Conservation (phyloP, 139 green algal genomes). For the Micractinium conductrix region DNA sequence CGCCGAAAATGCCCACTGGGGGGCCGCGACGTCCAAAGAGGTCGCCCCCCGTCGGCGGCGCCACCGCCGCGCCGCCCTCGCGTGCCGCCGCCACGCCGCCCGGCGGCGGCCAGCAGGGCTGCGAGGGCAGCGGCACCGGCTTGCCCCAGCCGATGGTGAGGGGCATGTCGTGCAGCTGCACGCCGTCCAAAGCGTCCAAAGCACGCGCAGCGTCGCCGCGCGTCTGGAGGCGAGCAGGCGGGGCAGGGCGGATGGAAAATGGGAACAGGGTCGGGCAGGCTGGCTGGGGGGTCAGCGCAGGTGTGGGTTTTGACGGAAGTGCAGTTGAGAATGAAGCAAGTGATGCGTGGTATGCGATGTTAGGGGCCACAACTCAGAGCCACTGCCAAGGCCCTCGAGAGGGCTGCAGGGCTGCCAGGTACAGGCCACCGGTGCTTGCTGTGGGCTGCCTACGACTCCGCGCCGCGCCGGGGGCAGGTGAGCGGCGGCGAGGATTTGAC, state of each 20-base stretch:
- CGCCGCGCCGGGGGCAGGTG: too few species aligned
- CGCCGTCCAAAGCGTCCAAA: slow-evolving; percentile 82
- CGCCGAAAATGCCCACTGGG: slow-evolving; percentile 14
- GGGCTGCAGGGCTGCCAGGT: too few species aligned
- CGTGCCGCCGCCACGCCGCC: slow-evolving; percentile 18
- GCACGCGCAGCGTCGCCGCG: slow-evolving; percentile 77
- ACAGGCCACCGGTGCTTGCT: too few species aligned
- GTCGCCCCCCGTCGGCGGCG: slow-evolving; percentile 2
- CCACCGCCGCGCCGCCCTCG: slow-evolving; percentile 30
- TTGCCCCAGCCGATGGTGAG: slow-evolving; percentile 96
- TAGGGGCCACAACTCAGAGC: too few species aligned
- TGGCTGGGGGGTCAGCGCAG: too few species aligned
- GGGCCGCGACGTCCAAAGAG: slow-evolving; percentile 18
- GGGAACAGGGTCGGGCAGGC: background rate
- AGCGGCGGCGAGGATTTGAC: too few species aligned
- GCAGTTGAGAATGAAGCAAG: background rate
- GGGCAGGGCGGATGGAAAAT: background rate
- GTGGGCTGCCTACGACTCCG: too few species aligned
- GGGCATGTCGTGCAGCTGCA: slow-evolving; percentile 78
- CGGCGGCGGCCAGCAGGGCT: slow-evolving; percentile 74
- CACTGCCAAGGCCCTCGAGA: too few species aligned
- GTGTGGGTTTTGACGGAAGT: too few species aligned
- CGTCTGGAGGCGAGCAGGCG: slow-evolving; percentile 46
- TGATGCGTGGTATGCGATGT: too few species aligned
- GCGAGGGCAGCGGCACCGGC: slow-evolving; percentile 77